A percentile compares a stretch with the other conserved stretches of the same genome.
phyloP scores from a whole-genome alignment of 768 basidiomycete species.

The Boletus vinaceobasis region DNA sequence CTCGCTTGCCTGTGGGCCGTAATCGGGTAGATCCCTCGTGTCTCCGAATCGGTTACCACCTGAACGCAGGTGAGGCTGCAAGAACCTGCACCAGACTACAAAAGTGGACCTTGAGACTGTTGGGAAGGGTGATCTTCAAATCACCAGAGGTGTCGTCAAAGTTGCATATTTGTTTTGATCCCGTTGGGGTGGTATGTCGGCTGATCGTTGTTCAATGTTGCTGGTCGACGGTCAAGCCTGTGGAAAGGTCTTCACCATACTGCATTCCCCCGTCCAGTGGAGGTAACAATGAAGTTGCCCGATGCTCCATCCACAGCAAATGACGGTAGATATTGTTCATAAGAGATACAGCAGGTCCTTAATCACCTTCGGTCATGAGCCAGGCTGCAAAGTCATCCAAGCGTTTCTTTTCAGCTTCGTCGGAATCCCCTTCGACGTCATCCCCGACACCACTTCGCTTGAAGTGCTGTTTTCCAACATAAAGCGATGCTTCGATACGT shows the following conservation, averaged over 20 bases:
- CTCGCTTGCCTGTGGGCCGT: too few species aligned
- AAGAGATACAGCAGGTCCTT: conserved; percentile 4
- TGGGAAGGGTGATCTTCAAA: too few species aligned
- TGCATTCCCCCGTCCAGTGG: background rate
- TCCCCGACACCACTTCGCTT: conserved; percentile 68
- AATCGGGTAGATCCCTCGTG: too few species aligned
- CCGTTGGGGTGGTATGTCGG: too few species aligned
- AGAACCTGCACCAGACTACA: too few species aligned
- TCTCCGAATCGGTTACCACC: too few species aligned
- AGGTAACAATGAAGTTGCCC: background rate
- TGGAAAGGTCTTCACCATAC: background rate
- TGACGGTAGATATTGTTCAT: background rate
- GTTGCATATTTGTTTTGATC: too few species aligned
- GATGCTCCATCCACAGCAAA: background rate
- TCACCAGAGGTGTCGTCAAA: too few species aligned
- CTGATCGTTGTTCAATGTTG: background rate
- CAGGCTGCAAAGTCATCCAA: conserved; percentile 86
- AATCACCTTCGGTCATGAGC: conserved; percentile 81
- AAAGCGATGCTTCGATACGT: conserved; percentile 77
- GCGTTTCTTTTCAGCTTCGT: conserved; percentile 77
- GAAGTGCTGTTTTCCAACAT: conserved; percentile 79
- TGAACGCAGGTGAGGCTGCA: too few species aligned
- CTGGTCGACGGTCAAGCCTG: too few species aligned
- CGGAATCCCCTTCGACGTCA: conserved; percentile 59
- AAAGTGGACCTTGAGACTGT: too few species aligned